phyloP scores from a whole-genome alignment of 768 basidiomycete species.

The Cantharellus anzutake region DNA sequence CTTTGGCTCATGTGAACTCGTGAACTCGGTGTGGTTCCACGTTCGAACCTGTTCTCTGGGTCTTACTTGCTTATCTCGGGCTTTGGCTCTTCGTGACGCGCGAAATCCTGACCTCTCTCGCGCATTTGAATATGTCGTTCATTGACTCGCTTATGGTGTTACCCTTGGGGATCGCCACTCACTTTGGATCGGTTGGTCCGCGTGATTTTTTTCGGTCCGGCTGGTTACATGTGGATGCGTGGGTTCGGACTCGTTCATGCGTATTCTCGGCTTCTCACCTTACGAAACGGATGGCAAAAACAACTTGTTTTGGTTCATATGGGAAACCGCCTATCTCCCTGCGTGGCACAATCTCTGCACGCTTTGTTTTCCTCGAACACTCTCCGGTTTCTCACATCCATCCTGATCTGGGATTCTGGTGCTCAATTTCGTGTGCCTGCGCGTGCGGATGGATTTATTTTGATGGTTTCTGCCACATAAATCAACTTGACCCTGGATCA shows the following conservation, averaged over 20 bases:
- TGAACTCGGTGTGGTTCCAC: too few relatives aligned
- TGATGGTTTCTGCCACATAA: too few relatives aligned
- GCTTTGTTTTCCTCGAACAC: neutral
- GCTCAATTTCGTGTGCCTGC: too few relatives aligned
- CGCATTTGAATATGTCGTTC: neutral
- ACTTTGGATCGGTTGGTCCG: neutral
- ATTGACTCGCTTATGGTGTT: neutral
- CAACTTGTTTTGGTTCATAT: neutral
- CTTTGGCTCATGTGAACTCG: too few relatives aligned
- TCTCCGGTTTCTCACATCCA: neutral
- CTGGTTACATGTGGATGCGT: neutral
- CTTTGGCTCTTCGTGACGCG: too few relatives aligned
- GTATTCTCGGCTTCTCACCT: too few relatives aligned
- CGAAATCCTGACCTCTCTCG: neutral
- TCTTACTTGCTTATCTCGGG: too few relatives aligned
- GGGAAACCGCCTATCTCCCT: neutral
- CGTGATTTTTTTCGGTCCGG: neutral
- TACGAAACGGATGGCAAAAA: too few relatives aligned
- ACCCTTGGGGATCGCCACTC: neutral
- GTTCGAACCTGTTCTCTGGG: too few relatives aligned
- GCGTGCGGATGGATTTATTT: too few relatives aligned
- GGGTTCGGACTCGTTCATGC: too few relatives aligned
- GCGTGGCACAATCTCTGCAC: neutral
- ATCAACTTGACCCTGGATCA: neutral
- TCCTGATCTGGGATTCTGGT: too few relatives aligned